Base-by-base conservation (phyloP, 1,284 basidiomycete species). In the Pholiota adiposa region DNA sequence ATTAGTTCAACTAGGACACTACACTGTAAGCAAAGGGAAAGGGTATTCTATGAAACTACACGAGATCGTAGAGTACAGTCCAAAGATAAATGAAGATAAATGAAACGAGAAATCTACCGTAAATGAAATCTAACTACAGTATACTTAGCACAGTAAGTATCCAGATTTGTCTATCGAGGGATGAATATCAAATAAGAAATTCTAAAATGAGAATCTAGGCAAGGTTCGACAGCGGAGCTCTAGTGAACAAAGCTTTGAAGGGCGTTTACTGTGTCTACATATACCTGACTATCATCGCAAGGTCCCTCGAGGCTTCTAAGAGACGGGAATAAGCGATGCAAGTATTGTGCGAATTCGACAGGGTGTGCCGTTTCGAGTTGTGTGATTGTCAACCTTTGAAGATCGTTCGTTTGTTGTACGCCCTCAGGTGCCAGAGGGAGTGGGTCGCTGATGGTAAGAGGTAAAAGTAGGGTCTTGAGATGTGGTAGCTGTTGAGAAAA, bases 391-490 rank as follows among this genome's bases (percentile, higher is more conserved):
- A 76, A 50, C 31, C 63, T 65, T 18, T 46, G 50, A 4, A 67
- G 43, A 8, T 21, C 3, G 7, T n/a, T 25, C 54, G 18, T 9
- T 3, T 1, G 34, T 23, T 49, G 51, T 7, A 27, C 8, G 27
- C n/a, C 19, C 4, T 23, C 41, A 16, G 21, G 16, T 51, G 54
- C 38, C 12, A 23, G 53, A 40, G 29, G 27, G 19, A 36, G 52
- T 29, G 58, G 18, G 36, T 62, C 56, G 11, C 52, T 51, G 31
- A 70, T 31, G 43, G 74, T 68, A 31, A 79, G 61, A n/a, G 78
- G 72, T 18, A 83, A 60, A 23, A 74, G 69, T 19, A 85, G 77
- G 19, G 60, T 74, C 40, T 70, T 54, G 14, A 85, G 73, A 19
- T 67, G 64, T 19, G 69, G 70, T 58, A 75, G 72, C 53, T 69